A percentile compares a stretch with the other conserved stretches of the same genome.
These are phyloP conservation scores for Pseudogymnoascus sp. DNA, from an alignment of 2,329 filamentous ascomycete genomes.

Conservation along the genomic window DNA sequence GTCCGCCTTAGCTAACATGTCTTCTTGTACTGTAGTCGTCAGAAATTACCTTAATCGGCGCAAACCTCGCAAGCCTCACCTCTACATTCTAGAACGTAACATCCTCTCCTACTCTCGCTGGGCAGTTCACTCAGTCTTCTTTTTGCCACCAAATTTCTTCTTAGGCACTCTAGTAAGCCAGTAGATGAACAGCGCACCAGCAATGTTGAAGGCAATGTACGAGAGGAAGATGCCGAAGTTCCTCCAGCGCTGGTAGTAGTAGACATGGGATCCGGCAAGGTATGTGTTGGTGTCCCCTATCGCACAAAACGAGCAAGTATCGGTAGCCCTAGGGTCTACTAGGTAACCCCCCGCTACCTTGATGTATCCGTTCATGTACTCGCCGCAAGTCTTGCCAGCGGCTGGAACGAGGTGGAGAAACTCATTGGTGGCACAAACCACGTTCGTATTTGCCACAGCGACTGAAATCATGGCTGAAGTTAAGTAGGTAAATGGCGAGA, in stretches of 20 bases:
- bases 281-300: constrained; percentile 44
- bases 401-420: constrained; percentile 56
- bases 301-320: constrained; percentile 46
- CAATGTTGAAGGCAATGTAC: constrained; percentile 48
- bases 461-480: constrained; percentile 63
- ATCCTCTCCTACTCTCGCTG: background rate
- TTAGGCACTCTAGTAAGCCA: constrained; percentile 42
- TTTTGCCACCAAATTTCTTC: constrained; percentile 13
- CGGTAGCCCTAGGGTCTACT: constrained; percentile 37
- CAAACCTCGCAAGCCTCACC: too few relatives aligned
- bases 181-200: constrained; percentile 45
- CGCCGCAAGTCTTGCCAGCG: constrained; percentile 45
- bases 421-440: constrained; percentile 64
- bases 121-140: background rate
- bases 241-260: constrained; percentile 54
- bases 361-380: constrained; percentile 50
- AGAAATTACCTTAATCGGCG: too few relatives aligned
- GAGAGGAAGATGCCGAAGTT: constrained; percentile 57
- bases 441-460: constrained; percentile 58
- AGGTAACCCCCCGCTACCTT: constrained; percentile 36
- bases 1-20: too few relatives aligned
- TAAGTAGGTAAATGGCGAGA: constrained; percentile 77
- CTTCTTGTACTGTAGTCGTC: too few relatives aligned
- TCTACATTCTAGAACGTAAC: background rate
- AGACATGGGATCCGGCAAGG: constrained; percentile 38